A percentile compares a stretch with the other conserved stretches of the same genome.
Conservation (phyloP, 1,139 yeast genomes). For the Sugiyamaella pinicola region DNA sequence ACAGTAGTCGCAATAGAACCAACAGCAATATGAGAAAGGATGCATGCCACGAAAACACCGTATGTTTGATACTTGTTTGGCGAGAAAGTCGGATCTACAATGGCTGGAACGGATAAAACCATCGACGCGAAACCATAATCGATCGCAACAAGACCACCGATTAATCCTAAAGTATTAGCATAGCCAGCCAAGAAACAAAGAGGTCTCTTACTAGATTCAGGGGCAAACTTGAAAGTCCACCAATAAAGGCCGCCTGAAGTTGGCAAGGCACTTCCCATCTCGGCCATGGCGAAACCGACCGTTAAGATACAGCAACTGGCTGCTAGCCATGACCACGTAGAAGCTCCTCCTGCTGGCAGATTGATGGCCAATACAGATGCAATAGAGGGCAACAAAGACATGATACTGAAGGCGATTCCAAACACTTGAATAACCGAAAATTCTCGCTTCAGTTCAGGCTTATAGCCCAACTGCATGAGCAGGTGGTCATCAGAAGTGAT, state of each 20-base stretch:
- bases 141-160: conserved; percentile 59
- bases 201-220: conserved; percentile 47
- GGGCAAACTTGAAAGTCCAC: conserved; percentile 57
- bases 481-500: conserved; percentile 39
- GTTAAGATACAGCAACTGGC: conserved; percentile 39
- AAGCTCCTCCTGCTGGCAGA: conserved; percentile 26
- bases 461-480: conserved; percentile 58
- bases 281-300: conserved; percentile 53
- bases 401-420: conserved; percentile 62
- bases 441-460: conserved; percentile 72
- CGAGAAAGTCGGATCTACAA: conserved; percentile 52
- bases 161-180: conserved; percentile 59
- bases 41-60: conserved; percentile 58
- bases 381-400: conserved; percentile 72
- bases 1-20: conserved; percentile 56
- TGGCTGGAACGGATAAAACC: conserved; percentile 54
- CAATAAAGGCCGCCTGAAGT: conserved; percentile 67
- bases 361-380: conserved; percentile 46
- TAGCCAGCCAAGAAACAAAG: conserved; percentile 61
- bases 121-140: conserved; percentile 61
- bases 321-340: conserved; percentile 61
- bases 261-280: conserved; percentile 61
- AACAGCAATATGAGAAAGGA: conserved; percentile 49
- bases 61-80: conserved; percentile 53
- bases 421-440: conserved; percentile 61